phyloP scores from a whole-genome alignment of 2,329 filamentous ascomycete genomes.

The Trichoderma guizhouense region DNA sequence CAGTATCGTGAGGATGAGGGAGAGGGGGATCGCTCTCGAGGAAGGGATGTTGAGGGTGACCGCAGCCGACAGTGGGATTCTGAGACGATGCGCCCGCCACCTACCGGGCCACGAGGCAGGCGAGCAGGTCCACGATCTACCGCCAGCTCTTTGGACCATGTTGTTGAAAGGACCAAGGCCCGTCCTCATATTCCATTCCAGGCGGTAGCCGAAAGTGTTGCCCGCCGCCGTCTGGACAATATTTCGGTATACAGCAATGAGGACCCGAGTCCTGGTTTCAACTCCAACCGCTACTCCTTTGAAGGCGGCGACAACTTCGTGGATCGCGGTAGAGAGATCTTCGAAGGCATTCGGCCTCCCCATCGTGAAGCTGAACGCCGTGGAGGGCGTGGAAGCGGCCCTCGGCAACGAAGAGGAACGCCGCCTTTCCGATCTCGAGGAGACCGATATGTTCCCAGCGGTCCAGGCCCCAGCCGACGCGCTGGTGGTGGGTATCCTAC shows the following conservation, averaged over 20 bases:
- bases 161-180: constrained; percentile 38
- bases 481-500: background rate
- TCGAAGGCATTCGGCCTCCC: constrained; percentile 60
- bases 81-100: constrained; percentile 20
- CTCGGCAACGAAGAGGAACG: constrained; percentile 28
- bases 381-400: constrained; percentile 31
- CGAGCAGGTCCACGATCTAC: constrained; percentile 30
- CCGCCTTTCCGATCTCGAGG: constrained; percentile 27
- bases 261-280: constrained; percentile 40
- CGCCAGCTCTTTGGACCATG: constrained; percentile 22
- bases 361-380: constrained; percentile 44
- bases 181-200: constrained; percentile 44
- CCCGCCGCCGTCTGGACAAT: constrained; percentile 59
- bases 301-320: constrained; percentile 64
- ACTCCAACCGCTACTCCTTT: constrained; percentile 68
- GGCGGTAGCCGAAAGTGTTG: constrained; percentile 63
- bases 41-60: constrained; percentile 14
- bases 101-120: constrained; percentile 39
- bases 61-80: background rate
- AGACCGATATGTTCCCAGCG: constrained; percentile 34
- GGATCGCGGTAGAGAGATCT: constrained; percentile 69
- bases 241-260: constrained; percentile 48
- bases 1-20: background rate
- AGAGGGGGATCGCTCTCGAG: constrained; percentile 9
- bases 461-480: constrained; percentile 25